Base-by-base conservation (phyloP, 179 eudicot species). In the Gypsophila paniculata region DNA sequence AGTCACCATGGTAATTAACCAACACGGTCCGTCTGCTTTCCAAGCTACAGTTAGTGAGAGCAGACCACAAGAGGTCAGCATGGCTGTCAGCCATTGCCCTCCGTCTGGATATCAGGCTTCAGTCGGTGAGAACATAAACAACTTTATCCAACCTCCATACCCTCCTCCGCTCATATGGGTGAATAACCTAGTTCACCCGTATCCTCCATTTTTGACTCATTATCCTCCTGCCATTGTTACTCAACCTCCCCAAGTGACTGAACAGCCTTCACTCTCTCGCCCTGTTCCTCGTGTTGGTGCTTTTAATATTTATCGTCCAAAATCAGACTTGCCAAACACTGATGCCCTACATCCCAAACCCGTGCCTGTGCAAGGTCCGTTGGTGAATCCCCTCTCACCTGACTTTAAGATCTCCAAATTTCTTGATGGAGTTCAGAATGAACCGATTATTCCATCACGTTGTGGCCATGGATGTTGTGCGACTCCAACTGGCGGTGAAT, bases 391-490 rank as follows among this genome's bases (percentile, higher is more conserved):
- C 21, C 78, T 77, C 60, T 79, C 72, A 77, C 85, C 90, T 0
- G 86, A 86, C 59, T 72, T 75, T 38, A 85, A 81, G 44, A 68
- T 82, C 68, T 78, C 84, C 51, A 78, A 77, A 65, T 82, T 86
- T 71, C 78, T 82, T 38, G 86, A 89, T 49, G 85, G 84, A 63
- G 74, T 68, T 63, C 71, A 77, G 75, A 68, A 72, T 55, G 91
- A 91, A 53, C 84, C 87, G 17, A 63, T 83, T 49, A 79, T 88
- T 57, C 96, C 96, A 21, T 60, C 61, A 49, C 75, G 61, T 34
- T 91, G 97, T 77, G 90, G 97, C 25, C 86, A 86, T 74, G 93
- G 97, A 72, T 91, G 97, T 67, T 88, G 90, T 58, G 58, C 79
- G 14, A 66, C 65, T 76, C 73, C 82, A 42, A 21, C 65, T 61